Evolutionary conservation across 1,284 basidiomycete species (phyloP).

Genomic region (Cutaneotrichosporon arboriforme): DNA sequence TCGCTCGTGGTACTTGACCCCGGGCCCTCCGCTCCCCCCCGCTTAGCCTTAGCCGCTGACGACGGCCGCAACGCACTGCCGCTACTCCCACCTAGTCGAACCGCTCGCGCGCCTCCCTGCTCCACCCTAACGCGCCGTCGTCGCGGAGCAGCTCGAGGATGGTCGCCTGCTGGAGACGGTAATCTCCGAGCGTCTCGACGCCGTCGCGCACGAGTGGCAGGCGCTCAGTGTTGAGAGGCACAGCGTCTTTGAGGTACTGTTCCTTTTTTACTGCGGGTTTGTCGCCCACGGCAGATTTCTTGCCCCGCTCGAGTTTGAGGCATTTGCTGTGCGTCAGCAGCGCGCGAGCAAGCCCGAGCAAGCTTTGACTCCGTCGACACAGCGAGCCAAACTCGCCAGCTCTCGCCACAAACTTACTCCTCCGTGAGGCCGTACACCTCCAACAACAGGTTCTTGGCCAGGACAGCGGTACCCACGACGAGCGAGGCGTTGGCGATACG

Average conservation of each 20-base stretch:
- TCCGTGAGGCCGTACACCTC: constrained; percentile 72
- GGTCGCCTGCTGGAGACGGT: constrained; percentile 30
- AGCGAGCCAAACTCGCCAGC: too few relatives aligned
- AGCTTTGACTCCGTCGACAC: too few relatives aligned
- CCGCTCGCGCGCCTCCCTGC: neutral
- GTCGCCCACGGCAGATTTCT: constrained; percentile 79
- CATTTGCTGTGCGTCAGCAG: constrained; percentile 56
- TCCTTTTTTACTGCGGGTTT: constrained; percentile 58
- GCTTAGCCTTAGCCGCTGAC: too few relatives aligned
- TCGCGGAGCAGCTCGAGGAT: constrained; percentile 32
- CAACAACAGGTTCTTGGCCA: constrained; percentile 79
- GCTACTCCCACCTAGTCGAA: too few relatives aligned
- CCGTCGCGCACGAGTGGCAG: constrained; percentile 28
- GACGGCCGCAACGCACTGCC: too few relatives aligned
- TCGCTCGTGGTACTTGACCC: too few relatives aligned
- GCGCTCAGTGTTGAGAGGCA: constrained; percentile 25
- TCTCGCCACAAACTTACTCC: constrained; percentile 64
- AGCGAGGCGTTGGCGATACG: constrained; percentile 55
- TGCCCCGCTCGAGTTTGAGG: constrained; percentile 66
- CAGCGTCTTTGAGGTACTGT: constrained; percentile 8
- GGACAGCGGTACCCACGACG: constrained; percentile 70
- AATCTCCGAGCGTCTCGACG: constrained; percentile 37
- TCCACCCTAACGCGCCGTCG: constrained; percentile 29
- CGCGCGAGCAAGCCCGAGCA: too few relatives aligned
- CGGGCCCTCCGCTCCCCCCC: too few relatives aligned